Evolutionary conservation across 108 stramenopile species (phyloP).

Genomic region (Cyclotella distinguenda): DNA sequence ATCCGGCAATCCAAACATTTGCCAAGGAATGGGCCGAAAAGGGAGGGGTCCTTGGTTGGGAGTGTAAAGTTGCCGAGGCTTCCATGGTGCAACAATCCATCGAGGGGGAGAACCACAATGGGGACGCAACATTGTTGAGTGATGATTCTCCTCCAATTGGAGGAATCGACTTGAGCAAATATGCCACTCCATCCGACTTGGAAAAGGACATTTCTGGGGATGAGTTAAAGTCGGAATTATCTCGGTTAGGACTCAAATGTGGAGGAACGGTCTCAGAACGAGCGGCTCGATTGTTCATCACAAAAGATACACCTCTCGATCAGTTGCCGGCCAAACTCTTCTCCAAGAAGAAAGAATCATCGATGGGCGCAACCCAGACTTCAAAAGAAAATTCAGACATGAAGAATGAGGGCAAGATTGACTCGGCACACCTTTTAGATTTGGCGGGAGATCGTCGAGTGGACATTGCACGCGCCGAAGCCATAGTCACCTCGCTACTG

Average conservation of each 20-base stretch:
- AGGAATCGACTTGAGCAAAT: constrained; percentile 65
- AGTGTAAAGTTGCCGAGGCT: constrained; percentile 62
- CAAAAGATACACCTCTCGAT: constrained; percentile 84
- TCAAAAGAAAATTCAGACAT: constrained; percentile 7
- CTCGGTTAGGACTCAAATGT: constrained; percentile 92
- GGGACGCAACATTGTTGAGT: not conserved
- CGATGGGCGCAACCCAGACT: constrained; percentile 4
- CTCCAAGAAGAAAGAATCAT: constrained; percentile 51
- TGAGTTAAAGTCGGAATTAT: constrained; percentile 82
- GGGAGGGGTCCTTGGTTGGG: constrained; percentile 70
- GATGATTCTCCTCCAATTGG: constrained; percentile 1
- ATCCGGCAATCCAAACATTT: constrained; percentile 54
- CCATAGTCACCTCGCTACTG: constrained; percentile 72
- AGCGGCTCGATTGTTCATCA: constrained; percentile 86
- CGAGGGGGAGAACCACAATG: not conserved
- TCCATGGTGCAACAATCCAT: constrained; percentile 29
- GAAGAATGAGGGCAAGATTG: not conserved
- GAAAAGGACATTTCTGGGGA: constrained; percentile 77
- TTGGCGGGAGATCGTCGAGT: constrained; percentile 59
- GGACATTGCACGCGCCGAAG: constrained; percentile 75
- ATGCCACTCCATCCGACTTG: constrained; percentile 56
- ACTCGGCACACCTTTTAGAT: not conserved
- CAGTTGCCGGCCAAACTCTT: constrained; percentile 83
- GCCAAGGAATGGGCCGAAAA: constrained; percentile 56
- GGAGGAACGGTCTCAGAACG: constrained; percentile 90